Base-by-base conservation (phyloP, 108 stramenopile species). In the Asterionellopsis glacialis region DNA sequence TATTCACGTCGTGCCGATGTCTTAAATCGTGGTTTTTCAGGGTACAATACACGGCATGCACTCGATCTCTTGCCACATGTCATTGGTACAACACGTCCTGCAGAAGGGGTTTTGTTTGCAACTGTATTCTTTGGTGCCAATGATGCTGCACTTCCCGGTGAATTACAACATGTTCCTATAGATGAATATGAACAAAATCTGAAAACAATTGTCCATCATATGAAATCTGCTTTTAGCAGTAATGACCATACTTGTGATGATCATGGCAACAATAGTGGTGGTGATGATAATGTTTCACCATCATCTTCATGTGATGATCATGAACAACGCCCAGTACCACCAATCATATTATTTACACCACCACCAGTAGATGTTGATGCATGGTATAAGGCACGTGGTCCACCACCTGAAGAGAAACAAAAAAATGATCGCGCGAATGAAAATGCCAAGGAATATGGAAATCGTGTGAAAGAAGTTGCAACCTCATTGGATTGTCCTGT, bases 121-220 rank as follows among this genome's bases (percentile, higher is more conserved):
- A 87, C 86, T 12, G 75, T 87, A 12, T 87, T 87, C 55, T 80
- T 87, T 49, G 86, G 86, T 39, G 86, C 86, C 48, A 87, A 87
- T 55, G 88, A 89, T 68, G 79, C 82, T 0, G 62, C 72, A 15
- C 48, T 85, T n/a, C 75, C 77, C 12, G 75, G 77, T 26, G 79
- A 61, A 33, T 56, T 68, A 22, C 83, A 85, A 48, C 82, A 89
- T 72, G 82, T 89, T 12, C 79, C 82, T 1, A 19, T 74, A 24
- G 70, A 74, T 13, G 59, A 66, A 19, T 89, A 81, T 59, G 56
- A 47, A 25, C 44, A 70, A 24, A 89, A 89, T 55, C 41, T 89
- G 0, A 18, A 19, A 5, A 58, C 61, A 9, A 85, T 89, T 49
- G 56, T 89, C 49, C 45, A 45, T 39, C 27, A 14, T 44, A 71